phyloP scores from a whole-genome alignment of 495 filamentous ascomycete genomes.

The Podospora appendiculata region DNA sequence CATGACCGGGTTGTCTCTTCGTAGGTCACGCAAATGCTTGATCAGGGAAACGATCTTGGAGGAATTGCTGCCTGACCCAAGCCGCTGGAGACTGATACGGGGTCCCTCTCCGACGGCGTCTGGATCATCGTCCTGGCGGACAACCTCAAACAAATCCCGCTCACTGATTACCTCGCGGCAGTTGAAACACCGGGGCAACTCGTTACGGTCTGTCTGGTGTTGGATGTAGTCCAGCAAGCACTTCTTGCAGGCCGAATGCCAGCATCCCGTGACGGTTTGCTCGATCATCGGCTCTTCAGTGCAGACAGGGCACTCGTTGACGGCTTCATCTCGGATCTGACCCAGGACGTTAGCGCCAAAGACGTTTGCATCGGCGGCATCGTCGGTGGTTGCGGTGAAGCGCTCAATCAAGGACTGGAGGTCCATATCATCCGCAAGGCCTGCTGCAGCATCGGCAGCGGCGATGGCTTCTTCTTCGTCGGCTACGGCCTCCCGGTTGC shows the following conservation, averaged over 20 bases:
- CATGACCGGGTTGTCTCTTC: constrained; percentile 50
- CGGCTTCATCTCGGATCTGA: constrained; percentile 83
- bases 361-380: constrained; percentile 53
- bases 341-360: constrained; percentile 82
- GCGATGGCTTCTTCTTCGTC: constrained; percentile 83
- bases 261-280: constrained; percentile 89
- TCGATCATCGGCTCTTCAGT: constrained; percentile 90
- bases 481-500: constrained; percentile 73
- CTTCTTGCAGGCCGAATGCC: constrained; percentile 92
- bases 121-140: constrained; percentile 44
- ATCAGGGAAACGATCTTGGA: constrained; percentile 81
- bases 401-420: constrained; percentile 74
- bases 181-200: constrained; percentile 74
- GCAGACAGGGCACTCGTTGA: constrained; percentile 90
- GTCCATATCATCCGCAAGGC: constrained; percentile 94
- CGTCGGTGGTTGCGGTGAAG: constrained; percentile 64
- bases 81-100: constrained; percentile 72
- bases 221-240: constrained; percentile 81
- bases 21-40: constrained; percentile 59
- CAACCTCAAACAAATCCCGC: constrained; percentile 82
- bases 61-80: constrained; percentile 65
- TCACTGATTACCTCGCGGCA: constrained; percentile 74
- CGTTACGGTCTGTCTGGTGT: constrained; percentile 70
- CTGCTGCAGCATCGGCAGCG: constrained; percentile 69
- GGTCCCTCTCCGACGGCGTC: constrained; percentile 36